Evolutionary conservation across 176 grass and related monocot genomes (phyloP), one percentile per base, ranked within the genome.

Genomic region (Hordeum marinum): DNA sequence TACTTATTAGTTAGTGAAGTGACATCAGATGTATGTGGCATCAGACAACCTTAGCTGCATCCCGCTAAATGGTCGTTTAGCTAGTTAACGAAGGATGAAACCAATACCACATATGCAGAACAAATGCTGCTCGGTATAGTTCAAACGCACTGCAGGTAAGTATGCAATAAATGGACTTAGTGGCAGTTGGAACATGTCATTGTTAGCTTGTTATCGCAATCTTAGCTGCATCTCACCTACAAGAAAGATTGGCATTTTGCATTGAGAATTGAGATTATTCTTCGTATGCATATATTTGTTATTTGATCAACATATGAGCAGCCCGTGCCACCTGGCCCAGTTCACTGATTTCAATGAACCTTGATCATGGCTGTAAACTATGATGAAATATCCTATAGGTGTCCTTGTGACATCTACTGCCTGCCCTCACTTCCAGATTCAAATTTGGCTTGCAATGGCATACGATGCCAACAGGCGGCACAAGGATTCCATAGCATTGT

Each of bases 391-490:
- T 58, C 41, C 6, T 39, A 13, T 76, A 66, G 50, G 21, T 29
- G 39, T 37, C 31, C 63, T 71, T 29, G 32, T 76, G 39, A 76
- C 48, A 57, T 63, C 2, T 84, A 26, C 24, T 57, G 20, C 50
- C 50, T 75, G 11, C 3, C 68, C 63, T 67, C 60, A 79, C 62
- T 36, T 92, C 42, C 80, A 98, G 96, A 99, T 99, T 67, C 96
- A 99, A 83, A 99, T 99, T 87, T 99, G 96, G 96, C 93, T 99
- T 79, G 96, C 96, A 6, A 99, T 99, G 96, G 96, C 96, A 70
- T 99, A 95, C 41, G 93, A 99, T 77, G 96, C 96, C 70, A 92
- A 99, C 55, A 99, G 91, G 64, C 86, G 96, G 62, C 93, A 94
- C 88, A 96, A 86, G 80, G 93, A 99, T 66, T 99, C 93, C 89